Base-by-base conservation (phyloP, 2,329 filamentous ascomycete genomes). In the Scedosporium boydii region DNA sequence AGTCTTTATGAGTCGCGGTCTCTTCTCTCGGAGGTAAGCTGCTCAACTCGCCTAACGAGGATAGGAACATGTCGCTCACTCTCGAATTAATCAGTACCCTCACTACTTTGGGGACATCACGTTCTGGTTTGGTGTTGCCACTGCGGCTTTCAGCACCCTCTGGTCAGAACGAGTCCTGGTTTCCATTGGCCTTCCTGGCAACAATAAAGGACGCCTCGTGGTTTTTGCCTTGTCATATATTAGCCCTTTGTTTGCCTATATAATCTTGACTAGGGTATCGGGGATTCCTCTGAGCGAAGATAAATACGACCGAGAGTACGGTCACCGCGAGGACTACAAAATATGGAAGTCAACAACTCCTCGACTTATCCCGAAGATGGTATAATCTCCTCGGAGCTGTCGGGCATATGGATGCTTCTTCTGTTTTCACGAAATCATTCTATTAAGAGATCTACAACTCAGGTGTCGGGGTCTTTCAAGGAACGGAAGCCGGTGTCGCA, bases 261-360 rank as follows among this genome's bases (percentile, higher is more conserved):
- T 88, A 62, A 71, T 90, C 68, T 71, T 90, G 62, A 73, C 86
- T 46, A 86, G 86, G 76, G 79, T 89, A 44, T 80, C 80, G 62
- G 86, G 87, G 6, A 78, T 89, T 27, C 85, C 87, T 4, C 67
- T 89, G 72, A 88, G 84, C 66, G 86, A 89, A 76, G 77, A 76
- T 51, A 89, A 89, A 74, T 89, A 90, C 68, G 85, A 89, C 71
- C 79, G 83, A 73, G 76, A 76, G 61, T 89, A 83, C 68, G 86
- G 85, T 0, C 76, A 86, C 65, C 76, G 83, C 48, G 81, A 84
- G 73, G 86, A 88, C 65, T 89, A 90, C 68, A 80, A 85, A 69
- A 76, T 82, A 70, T 89, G 87, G 87, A 88, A 87, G 78, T 75
- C 78, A 72, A 82, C 84, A 68, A 88, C 85, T 18, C 85, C 85